Percentiles rank a stretch among this genome's conserved stretches.
These are phyloP conservation scores for Lasiosphaeria ovina DNA, from an alignment of 495 filamentous ascomycete species.

Conservation along the genomic window DNA sequence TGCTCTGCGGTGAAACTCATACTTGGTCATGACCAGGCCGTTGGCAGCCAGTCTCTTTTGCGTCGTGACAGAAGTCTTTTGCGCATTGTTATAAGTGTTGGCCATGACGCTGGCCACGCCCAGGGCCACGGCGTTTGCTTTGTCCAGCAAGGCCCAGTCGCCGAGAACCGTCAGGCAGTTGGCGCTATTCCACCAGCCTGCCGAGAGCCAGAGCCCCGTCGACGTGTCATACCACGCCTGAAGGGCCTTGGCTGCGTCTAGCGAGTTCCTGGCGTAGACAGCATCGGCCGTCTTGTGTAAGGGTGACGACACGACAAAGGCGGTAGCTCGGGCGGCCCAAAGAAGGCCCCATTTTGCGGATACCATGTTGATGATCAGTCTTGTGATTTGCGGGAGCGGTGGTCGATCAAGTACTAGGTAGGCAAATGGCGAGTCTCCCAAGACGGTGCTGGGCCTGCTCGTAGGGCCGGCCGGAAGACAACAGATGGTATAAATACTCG, in stretches of 20 bases:
- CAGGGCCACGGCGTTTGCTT: conserved; percentile 25
- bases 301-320: conserved; percentile 36
- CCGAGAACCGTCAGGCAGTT: conserved; percentile 64
- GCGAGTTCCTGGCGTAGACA: conserved; percentile 40
- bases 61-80: conserved; percentile 29
- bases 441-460: not conserved
- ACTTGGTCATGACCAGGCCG: conserved; percentile 35
- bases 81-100: conserved; percentile 45
- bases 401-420: not conserved
- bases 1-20: conserved; percentile 20
- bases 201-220: conserved; percentile 64
- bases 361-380: conserved; percentile 25
- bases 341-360: conserved; percentile 30
- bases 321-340: conserved; percentile 35
- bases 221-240: conserved; percentile 62
- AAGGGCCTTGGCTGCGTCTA: conserved; percentile 47
- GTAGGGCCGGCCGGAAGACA: not conserved
- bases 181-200: conserved; percentile 75
- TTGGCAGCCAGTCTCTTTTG: conserved; percentile 29
- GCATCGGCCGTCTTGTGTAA: conserved; percentile 16
- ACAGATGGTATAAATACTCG: conserved; percentile 8
- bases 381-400: not conserved
- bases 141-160: conserved; percentile 54
- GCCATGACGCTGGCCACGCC: conserved; percentile 37
- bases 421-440: not conserved